Percentiles rank a stretch among this genome's conserved stretches.
phyloP scores from a whole-genome alignment of 257 asterid genomes.

The Plantago ovata region DNA sequence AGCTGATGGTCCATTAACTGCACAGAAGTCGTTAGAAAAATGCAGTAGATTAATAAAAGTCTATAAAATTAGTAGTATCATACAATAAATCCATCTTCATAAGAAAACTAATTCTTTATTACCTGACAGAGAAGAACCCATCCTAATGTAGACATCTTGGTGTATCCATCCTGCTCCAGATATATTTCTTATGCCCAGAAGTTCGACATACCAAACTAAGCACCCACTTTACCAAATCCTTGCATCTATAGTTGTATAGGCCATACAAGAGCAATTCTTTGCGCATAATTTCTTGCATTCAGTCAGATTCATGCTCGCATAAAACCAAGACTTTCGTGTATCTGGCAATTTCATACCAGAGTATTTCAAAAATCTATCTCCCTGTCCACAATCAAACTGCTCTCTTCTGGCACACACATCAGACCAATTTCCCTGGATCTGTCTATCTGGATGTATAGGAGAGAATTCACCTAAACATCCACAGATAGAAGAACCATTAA shows the following conservation, averaged over 20 bases:
- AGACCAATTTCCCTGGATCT: slow-evolving; percentile 25
- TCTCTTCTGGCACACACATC: slow-evolving; percentile 26
- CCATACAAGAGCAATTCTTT: slow-evolving; percentile 33
- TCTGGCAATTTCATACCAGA: slow-evolving; percentile 32
- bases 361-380: slow-evolving; percentile 25
- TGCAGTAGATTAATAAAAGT: no score
- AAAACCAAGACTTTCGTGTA: slow-evolving; percentile 18
- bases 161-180: no score
- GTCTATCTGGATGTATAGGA: slow-evolving; percentile 20
- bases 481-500: slow-evolving; percentile 24
- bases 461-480: slow-evolving; percentile 25
- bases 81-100: background rate
- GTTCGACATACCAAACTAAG: slow-evolving; percentile 31
- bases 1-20: no score
- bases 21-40: no score
- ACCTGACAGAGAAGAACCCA: slow-evolving; percentile 19
- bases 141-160: slow-evolving; percentile 28
- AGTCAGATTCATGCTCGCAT: slow-evolving; percentile 21
- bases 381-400: slow-evolving; percentile 19
- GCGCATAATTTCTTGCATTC: slow-evolving; percentile 27
- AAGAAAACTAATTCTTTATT: slow-evolving; percentile 17
- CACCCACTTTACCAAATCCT: slow-evolving; percentile 21
- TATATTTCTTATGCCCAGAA: slow-evolving; percentile 22
- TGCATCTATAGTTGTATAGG: slow-evolving; percentile 24
- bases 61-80: no score